Evolutionary conservation across 768 basidiomycete genomes (phyloP).

Genomic region (Rhodotorula toruloides): DNA sequence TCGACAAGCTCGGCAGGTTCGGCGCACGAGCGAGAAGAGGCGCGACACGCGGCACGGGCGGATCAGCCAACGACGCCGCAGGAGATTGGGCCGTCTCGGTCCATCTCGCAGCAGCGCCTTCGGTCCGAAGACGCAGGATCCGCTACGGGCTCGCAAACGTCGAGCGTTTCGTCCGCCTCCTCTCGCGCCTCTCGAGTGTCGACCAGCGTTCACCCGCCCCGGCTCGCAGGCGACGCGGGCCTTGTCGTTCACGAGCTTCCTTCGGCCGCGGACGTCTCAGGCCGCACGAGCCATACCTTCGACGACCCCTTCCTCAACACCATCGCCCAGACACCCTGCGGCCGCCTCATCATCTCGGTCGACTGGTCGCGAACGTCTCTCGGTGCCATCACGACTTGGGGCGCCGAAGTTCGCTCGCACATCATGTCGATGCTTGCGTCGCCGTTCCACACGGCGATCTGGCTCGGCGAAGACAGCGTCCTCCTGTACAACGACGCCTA

Average conservation of each 20-base stretch:
- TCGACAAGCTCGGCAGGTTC: not conserved
- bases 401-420: conserved; percentile 10
- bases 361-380: conserved; percentile 2
- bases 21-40: not conserved
- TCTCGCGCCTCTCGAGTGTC: not conserved
- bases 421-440: conserved; percentile 22
- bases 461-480: conserved; percentile 19
- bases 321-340: not conserved
- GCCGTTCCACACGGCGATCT: conserved; percentile 23
- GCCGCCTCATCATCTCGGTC: not conserved
- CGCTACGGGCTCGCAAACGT: too few relatives aligned
- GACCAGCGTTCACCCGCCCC: not conserved
- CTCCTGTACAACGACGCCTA: conserved; percentile 27
- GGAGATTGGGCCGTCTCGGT: too few relatives aligned
- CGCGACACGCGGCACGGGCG: not conserved
- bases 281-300: too few relatives aligned
- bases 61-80: too few relatives aligned
- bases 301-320: conserved; percentile 2
- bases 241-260: not conserved
- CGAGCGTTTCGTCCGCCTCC: not conserved
- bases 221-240: not conserved
- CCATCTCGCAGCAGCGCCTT: too few relatives aligned
- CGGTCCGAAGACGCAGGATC: too few relatives aligned
- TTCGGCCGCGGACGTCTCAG: not conserved
- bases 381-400: conserved; percentile 14